Evolutionary conservation across 805 yeast species (phyloP).

Genomic region (Jamesozyma jinghongensis): DNA sequence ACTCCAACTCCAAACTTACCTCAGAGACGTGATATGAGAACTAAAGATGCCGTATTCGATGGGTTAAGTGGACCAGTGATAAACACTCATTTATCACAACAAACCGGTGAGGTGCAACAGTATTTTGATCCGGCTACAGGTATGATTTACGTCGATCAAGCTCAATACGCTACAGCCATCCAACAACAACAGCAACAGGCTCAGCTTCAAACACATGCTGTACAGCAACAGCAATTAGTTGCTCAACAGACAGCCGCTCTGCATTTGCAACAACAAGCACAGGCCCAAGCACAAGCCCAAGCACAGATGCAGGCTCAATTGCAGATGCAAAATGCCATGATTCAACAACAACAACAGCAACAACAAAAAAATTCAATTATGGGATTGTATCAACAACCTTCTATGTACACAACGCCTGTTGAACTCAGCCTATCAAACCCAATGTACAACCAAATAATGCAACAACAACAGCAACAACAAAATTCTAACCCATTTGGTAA

Average conservation of each 20-base stretch:
- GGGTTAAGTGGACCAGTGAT: conserved; percentile 13
- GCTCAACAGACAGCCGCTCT: conserved; percentile 13
- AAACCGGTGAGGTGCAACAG: conserved; percentile 39
- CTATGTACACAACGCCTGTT: conserved; percentile 23
- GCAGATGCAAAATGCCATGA: conserved; percentile 2
- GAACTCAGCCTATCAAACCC: conserved; percentile 24
- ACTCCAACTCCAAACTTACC: conserved; percentile 35
- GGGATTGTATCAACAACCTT: conserved; percentile 26
- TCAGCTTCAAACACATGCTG: conserved; percentile 5
- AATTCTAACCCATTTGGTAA: conserved; percentile 5
- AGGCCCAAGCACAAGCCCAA: conserved; percentile 8
- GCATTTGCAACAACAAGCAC: conserved; percentile 19
- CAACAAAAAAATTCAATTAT: conserved; percentile 20
- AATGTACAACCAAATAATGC: conserved; percentile 22
- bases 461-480: conserved; percentile 17
- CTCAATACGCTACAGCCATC: conserved; percentile 38
- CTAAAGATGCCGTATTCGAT: conserved; percentile 29
- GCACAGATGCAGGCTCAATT: conserved; percentile 8
- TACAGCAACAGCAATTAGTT: conserved; percentile 5
- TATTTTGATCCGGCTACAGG: conserved; percentile 69
- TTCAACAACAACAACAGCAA: conserved; percentile 8
- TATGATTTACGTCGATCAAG: conserved; percentile 56
- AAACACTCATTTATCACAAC: conserved; percentile 1
- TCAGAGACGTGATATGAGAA: conserved; percentile 30
- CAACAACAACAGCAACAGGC: conserved; percentile 17